These are phyloP conservation scores for Lichtheimia ornata DNA, from an alignment of 371 early-diverging fungal genomes.

Conservation along the genomic window DNA sequence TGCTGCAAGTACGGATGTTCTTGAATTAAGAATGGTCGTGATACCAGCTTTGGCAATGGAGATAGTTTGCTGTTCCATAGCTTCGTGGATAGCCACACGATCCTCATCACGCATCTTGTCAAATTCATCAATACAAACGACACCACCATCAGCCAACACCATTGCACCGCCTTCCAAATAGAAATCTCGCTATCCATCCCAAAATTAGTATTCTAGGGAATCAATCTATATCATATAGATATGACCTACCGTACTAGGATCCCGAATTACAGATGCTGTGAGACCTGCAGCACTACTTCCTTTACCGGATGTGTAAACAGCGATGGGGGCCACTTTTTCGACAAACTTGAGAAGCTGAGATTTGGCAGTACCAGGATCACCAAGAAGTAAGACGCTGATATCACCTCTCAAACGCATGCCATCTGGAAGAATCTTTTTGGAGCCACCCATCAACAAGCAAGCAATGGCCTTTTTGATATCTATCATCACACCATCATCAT, in stretches of 20 bases:
- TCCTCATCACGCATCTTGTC: constrained; percentile 99
- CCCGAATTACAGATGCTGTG: constrained; percentile 97
- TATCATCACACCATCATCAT: constrained; percentile 23
- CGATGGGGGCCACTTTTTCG: constrained; percentile 96
- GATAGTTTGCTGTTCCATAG: constrained; percentile 99
- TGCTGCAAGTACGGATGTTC: constrained; percentile 98
- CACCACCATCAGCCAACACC: constrained; percentile 99
- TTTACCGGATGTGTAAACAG: constrained; percentile 98
- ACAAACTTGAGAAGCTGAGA: constrained; percentile 99
- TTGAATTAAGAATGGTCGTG: constrained; percentile 98
- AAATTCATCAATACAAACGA: constrained; percentile 99
- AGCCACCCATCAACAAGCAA: constrained; percentile 98
- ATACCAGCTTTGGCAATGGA: constrained; percentile 99
- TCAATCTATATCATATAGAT: background rate
- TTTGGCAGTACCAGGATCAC: constrained; percentile 99
- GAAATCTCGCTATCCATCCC: constrained; percentile 80
- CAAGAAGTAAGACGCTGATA: constrained; percentile 99
- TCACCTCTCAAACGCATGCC: constrained; percentile 98
- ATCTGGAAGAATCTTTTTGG: constrained; percentile 93
- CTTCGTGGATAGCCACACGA: constrained; percentile 99
- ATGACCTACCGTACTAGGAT: constrained; percentile 72
- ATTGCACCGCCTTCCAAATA: constrained; percentile 99
- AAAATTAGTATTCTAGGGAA: too few species aligned
- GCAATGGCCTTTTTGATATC: constrained; percentile 99
- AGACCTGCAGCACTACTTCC: constrained; percentile 99